phyloP scores from a whole-genome alignment of 176 grass and related monocot species.

The Oryza australiensis region DNA sequence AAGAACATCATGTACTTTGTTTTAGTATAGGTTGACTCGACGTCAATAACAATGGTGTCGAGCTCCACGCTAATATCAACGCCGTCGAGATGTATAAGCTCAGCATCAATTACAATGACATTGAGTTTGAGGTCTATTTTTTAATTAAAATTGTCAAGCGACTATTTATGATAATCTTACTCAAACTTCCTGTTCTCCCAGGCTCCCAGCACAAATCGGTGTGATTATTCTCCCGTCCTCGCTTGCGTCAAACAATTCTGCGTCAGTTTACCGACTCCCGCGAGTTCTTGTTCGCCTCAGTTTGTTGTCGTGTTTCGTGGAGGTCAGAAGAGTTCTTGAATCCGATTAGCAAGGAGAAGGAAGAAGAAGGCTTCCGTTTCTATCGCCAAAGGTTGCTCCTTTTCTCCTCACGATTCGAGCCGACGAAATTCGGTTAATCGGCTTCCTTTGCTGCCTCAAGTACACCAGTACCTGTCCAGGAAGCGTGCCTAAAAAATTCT shows the following conservation, averaged over 20 bases:
- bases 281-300: not conserved
- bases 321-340: not conserved
- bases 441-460: not conserved
- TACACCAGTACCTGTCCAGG: not conserved
- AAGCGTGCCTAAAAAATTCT: not conserved
- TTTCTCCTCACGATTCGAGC: slow-evolving; percentile 1
- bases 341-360: not conserved
- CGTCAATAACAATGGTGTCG: too few relatives aligned
- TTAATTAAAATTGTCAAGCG: too few relatives aligned
- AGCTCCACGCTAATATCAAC: too few relatives aligned
- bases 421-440: not conserved
- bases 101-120: too few relatives aligned
- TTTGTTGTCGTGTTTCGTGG: not conserved
- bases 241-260: not conserved
- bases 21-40: too few relatives aligned
- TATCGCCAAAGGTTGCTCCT: not conserved
- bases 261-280: not conserved
- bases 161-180: too few relatives aligned
- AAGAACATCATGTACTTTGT: too few relatives aligned
- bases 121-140: too few relatives aligned
- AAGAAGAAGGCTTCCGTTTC: not conserved
- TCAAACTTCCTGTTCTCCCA: not conserved
- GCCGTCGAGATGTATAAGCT: too few relatives aligned
- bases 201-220: not conserved
- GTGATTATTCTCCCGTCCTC: not conserved